phyloP scores from a whole-genome alignment of 495 filamentous ascomycete genomes.

The Sporormia fimetaria region DNA sequence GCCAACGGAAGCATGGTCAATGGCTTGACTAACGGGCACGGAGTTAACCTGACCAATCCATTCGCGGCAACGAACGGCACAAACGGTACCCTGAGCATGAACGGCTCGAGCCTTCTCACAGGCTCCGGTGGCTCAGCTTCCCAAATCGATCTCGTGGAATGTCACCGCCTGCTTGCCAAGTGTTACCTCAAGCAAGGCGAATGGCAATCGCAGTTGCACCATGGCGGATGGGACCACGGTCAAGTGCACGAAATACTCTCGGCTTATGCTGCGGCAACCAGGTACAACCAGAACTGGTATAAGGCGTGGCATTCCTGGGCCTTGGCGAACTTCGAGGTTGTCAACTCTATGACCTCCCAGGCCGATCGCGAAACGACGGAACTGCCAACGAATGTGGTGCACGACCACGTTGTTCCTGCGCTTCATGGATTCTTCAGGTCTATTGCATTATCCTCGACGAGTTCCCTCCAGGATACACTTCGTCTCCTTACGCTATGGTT shows the following conservation, averaged over 20 bases:
- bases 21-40: conserved; percentile 38
- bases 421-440: conserved; percentile 92
- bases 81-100: conserved; percentile 42
- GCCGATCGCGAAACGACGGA: conserved; percentile 46
- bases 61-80: conserved; percentile 41
- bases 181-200: conserved; percentile 92
- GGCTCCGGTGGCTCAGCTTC: conserved; percentile 21
- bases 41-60: conserved; percentile 27
- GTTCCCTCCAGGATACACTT: conserved; percentile 89
- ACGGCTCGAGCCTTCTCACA: conserved; percentile 26
- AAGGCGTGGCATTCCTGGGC: conserved; percentile 99
- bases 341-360: conserved; percentile 60
- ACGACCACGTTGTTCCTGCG: conserved; percentile 85
- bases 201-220: conserved; percentile 75
- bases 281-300: conserved; percentile 87
- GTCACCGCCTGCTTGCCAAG: conserved; percentile 74
- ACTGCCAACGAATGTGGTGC: conserved; percentile 52
- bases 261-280: conserved; percentile 80
- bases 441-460: conserved; percentile 78
- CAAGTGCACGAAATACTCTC: conserved; percentile 66
- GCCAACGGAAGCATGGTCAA: conserved; percentile 29
- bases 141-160: conserved; percentile 39
- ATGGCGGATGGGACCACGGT: conserved; percentile 75
- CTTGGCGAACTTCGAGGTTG: conserved; percentile 96
- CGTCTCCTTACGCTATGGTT: conserved; percentile 93